Evolutionary conservation across 1,284 basidiomycete genomes (phyloP).

Genomic region (Naganishia sp.): DNA sequence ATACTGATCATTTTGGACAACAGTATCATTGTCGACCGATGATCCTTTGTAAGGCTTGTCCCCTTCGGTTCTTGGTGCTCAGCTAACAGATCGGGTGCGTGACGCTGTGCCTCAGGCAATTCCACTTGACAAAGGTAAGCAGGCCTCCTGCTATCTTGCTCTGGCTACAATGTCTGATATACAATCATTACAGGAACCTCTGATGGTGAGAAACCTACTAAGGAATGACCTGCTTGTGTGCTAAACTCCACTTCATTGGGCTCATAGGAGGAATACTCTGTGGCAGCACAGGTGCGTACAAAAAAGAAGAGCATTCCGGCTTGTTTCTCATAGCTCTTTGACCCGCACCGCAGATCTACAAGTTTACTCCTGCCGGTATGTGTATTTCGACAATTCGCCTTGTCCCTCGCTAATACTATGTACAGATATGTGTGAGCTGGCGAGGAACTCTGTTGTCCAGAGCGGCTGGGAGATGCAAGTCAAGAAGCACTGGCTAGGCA

Average conservation of each 20-base stretch:
- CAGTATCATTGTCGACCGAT: conserved; percentile 91
- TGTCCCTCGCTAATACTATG: neutral
- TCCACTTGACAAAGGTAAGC: conserved; percentile 88
- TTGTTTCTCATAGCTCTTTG: neutral
- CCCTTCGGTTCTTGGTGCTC: neutral
- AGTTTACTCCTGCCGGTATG: conserved; percentile 64
- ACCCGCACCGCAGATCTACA: conserved; percentile 72
- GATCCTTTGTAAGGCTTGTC: conserved; percentile 63
- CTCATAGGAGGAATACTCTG: conserved; percentile 96
- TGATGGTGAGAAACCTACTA: conserved; percentile 14
- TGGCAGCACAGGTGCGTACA: conserved; percentile 81
- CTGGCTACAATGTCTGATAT: conserved; percentile 1
- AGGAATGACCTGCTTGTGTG: neutral
- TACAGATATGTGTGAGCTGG: conserved; percentile 74
- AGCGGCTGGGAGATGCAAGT: conserved; percentile 99
- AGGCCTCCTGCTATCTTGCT: neutral
- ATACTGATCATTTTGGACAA: neutral
- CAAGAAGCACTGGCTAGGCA: conserved; percentile 94
- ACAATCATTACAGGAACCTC: conserved; percentile 66
- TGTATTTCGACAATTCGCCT: neutral
- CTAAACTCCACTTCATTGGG: conserved; percentile 51
- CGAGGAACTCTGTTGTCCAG: conserved; percentile 93
- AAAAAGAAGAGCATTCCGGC: neutral
- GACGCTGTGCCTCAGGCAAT: conserved; percentile 59
- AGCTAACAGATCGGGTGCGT: neutral